Evolutionary conservation across 768 basidiomycete genomes (phyloP).

Genomic region (Phaeotremella fagi): DNA sequence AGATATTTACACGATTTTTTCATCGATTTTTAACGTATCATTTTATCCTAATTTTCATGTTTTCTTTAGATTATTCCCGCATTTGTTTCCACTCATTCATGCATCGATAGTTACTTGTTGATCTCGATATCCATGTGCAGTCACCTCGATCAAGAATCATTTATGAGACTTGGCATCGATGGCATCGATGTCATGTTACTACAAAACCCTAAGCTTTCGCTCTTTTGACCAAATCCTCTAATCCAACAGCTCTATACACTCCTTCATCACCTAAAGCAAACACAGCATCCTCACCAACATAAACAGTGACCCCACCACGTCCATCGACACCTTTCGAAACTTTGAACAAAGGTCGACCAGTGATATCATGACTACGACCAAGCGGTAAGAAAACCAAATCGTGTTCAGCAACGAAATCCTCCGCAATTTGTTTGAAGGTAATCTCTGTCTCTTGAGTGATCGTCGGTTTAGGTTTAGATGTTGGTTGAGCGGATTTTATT

Average conservation of each 20-base stretch:
- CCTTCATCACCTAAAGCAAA: constrained; percentile 64
- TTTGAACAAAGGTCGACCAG: constrained; percentile 83
- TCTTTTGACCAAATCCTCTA: constrained; percentile 78
- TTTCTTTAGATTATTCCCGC: no score
- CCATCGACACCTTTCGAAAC: constrained; percentile 75
- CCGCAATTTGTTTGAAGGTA: constrained; percentile 87
- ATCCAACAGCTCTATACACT: constrained; percentile 64
- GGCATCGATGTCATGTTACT: no score
- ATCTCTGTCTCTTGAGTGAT: constrained; percentile 55
- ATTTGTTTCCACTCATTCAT: no score
- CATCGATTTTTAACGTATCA: no score
- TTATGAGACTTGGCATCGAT: no score
- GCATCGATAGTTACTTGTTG: no score
- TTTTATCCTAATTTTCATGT: no score
- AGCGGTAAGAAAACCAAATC: constrained; percentile 86
- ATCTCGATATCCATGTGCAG: no score
- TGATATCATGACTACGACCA: constrained; percentile 74
- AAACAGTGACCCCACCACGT: constrained; percentile 79
- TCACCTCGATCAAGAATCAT: no score
- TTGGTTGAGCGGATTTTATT: constrained; percentile 41
- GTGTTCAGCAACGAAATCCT: constrained; percentile 77
- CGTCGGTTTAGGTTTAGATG: constrained; percentile 7
- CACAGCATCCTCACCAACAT: constrained; percentile 87
- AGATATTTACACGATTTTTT: no score
- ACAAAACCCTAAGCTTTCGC: constrained; percentile 25